A percentile compares a stretch with the other conserved stretches of the same genome.
Conservation (phyloP, 371 early-diverging fungal genomes). For the Mucor circinelloides region DNA sequence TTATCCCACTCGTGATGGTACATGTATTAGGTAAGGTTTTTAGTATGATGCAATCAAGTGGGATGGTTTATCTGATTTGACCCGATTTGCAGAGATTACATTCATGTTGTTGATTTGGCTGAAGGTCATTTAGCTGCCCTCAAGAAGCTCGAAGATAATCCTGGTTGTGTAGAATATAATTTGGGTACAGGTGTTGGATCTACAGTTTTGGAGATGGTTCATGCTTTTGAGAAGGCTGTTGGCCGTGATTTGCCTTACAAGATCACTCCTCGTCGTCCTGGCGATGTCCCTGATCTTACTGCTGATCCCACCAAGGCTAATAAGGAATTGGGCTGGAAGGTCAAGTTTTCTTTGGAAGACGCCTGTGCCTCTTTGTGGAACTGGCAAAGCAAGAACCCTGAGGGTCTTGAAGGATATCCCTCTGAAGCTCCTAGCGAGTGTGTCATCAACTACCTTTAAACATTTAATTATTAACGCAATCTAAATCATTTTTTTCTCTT, state of each 20-base stretch:
- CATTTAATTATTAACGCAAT: not conserved
- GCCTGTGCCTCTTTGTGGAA: conserved; percentile 87
- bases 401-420: conserved; percentile 57
- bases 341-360: conserved; percentile 63
- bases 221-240: conserved; percentile 72
- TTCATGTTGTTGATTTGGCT: conserved; percentile 90
- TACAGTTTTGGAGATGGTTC: conserved; percentile 88
- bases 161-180: conserved; percentile 76
- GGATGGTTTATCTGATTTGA: not conserved
- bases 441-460: conserved; percentile 37
- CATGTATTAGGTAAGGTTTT: conserved; percentile 70
- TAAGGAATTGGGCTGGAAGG: conserved; percentile 75
- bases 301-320: conserved; percentile 77
- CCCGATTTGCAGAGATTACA: conserved; percentile 68
- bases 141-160: conserved; percentile 57
- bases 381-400: conserved; percentile 78
- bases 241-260: conserved; percentile 69
- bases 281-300: conserved; percentile 85
- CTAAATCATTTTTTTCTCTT: not conserved
- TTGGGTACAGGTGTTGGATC: conserved; percentile 87
- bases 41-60: not conserved
- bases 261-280: conserved; percentile 71
- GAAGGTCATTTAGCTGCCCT: conserved; percentile 86
- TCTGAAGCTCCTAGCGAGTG: conserved; percentile 45
- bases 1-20: conserved; percentile 88